Percentiles rank a stretch among this genome's conserved stretches.
Evolutionary conservation across 805 yeast species (phyloP).

Genomic region (Barnettozyma botsteinii): DNA sequence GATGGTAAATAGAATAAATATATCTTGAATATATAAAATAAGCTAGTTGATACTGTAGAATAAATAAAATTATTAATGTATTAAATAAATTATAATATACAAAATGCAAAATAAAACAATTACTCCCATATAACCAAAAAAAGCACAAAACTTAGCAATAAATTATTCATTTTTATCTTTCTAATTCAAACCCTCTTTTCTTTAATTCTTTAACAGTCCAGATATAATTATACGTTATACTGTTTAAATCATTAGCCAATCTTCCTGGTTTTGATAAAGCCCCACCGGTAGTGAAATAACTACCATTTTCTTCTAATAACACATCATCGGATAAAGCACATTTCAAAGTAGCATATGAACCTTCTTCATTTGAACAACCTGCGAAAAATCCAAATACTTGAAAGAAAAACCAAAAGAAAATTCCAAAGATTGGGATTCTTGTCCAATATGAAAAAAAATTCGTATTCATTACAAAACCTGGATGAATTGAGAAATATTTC

Average conservation of each 20-base stretch:
- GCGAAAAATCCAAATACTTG: constrained; percentile 62
- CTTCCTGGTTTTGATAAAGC: constrained; percentile 47
- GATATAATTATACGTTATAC: constrained; percentile 68
- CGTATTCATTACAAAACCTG: constrained; percentile 84
- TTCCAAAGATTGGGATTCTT: constrained; percentile 70
- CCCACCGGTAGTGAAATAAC: constrained; percentile 61
- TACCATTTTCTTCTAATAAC: constrained; percentile 50
- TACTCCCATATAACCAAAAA: neutral
- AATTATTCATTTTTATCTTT: no score
- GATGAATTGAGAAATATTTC: constrained; percentile 63
- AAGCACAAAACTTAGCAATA: neutral
- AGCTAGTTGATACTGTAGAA: no score
- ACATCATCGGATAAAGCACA: constrained; percentile 52
- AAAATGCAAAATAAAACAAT: neutral
- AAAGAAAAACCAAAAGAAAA: constrained; percentile 63
- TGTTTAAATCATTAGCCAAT: constrained; percentile 51
- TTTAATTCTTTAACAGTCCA: constrained; percentile 66
- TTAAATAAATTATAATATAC: neutral
- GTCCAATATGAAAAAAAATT: constrained; percentile 74
- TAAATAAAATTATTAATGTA: no score
- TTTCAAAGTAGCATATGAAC: constrained; percentile 56
- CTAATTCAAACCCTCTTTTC: constrained; percentile 40
- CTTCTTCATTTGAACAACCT: constrained; percentile 70
- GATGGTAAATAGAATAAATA: neutral
- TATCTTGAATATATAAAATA: no score